Evolutionary conservation across 2,329 filamentous ascomycete genomes (phyloP).

Genomic region (Ustilaginoidea virens): DNA sequence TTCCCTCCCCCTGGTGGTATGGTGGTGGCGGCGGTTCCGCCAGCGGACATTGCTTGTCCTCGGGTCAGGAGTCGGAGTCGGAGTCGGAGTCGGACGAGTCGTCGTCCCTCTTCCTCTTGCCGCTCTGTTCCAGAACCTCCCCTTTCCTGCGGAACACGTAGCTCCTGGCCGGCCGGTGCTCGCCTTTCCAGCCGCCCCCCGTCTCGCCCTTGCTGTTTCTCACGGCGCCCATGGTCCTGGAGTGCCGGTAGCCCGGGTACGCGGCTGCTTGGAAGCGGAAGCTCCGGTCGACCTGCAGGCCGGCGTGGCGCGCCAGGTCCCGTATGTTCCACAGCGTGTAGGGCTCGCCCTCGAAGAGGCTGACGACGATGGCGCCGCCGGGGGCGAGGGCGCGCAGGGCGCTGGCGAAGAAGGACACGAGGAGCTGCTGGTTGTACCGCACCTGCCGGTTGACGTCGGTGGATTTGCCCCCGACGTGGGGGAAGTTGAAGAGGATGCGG

Average conservation of each 20-base stretch:
- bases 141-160: conserved; percentile 48
- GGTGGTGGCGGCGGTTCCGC: too few relatives aligned
- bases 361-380: conserved; percentile 57
- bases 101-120: conserved; percentile 17
- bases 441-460: conserved; percentile 94
- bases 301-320: conserved; percentile 68
- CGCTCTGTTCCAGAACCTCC: conserved; percentile 20
- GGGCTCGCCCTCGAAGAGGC: conserved; percentile 83
- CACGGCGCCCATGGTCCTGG: conserved; percentile 54
- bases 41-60: too few relatives aligned
- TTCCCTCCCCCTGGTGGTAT: too few relatives aligned
- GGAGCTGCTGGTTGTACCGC: conserved; percentile 70
- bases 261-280: conserved; percentile 50
- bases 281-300: conserved; percentile 53
- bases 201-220: conserved; percentile 28
- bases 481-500: conserved; percentile 88
- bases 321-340: conserved; percentile 93
- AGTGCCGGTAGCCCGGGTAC: conserved; percentile 63
- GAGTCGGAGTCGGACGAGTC: conserved; percentile 19
- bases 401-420: conserved; percentile 51
- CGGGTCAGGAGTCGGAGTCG: too few relatives aligned
- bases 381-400: conserved; percentile 24
- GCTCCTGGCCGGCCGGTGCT: conserved; percentile 33
- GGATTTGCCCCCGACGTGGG: conserved; percentile 81
- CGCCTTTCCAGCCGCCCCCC: conserved; percentile 26